Evolutionary conservation across 2,329 filamentous ascomycete genomes (phyloP).

Genomic region (Helotiales sp.): DNA sequence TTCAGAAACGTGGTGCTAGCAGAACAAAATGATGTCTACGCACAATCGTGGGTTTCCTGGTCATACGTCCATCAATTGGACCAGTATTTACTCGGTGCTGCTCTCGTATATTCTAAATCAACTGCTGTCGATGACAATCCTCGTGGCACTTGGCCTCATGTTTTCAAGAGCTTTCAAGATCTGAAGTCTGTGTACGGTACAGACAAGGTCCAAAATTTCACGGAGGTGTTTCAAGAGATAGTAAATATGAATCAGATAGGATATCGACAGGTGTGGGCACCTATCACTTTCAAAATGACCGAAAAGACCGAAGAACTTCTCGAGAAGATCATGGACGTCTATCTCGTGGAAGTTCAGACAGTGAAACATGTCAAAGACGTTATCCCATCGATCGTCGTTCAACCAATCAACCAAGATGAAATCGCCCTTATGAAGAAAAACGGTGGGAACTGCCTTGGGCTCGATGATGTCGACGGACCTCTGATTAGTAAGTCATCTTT

Average conservation of each 20-base stretch:
- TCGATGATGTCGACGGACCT: conserved; percentile 3
- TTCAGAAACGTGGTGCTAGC: background rate
- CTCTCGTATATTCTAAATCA: background rate
- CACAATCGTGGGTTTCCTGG: background rate
- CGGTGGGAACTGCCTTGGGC: conserved; percentile 8
- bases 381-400: background rate
- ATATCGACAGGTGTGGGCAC: background rate
- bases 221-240: conserved; percentile 1
- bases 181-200: background rate
- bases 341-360: background rate
- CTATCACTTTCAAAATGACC: background rate
- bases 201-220: background rate
- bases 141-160: background rate
- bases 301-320: background rate
- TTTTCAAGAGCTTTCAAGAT: background rate
- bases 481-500: conserved; percentile 1
- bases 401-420: conserved; percentile 5
- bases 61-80: background rate
- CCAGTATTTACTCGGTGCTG: background rate
- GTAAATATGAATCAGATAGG: conserved; percentile 2
- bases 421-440: background rate
- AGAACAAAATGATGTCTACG: conserved; percentile 2
- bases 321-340: conserved; percentile 3
- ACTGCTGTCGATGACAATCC: too few relatives aligned
- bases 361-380: background rate